Evolutionary conservation across 495 filamentous ascomycete genomes (phyloP).

Genomic region (Clohesyomyces aquaticus): DNA sequence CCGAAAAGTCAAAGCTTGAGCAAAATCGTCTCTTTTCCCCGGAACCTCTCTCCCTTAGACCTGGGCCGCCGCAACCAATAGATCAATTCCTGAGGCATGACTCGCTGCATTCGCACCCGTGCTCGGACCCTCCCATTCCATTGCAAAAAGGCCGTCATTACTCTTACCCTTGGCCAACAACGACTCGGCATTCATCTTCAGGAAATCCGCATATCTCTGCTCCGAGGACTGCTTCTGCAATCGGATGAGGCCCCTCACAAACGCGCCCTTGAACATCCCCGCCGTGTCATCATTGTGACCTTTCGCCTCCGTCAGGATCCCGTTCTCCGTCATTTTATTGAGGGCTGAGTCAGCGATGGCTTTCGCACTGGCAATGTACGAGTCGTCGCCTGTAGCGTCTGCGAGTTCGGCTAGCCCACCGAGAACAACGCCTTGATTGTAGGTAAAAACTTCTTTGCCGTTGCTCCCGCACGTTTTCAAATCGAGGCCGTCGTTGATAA

Average conservation of each 20-base stretch:
- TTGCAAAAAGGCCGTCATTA: constrained; percentile 56
- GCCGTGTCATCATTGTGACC: constrained; percentile 52
- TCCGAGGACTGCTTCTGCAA: constrained; percentile 60
- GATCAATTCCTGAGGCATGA: constrained; percentile 70
- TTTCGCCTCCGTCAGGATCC: constrained; percentile 63
- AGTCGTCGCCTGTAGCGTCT: constrained; percentile 55
- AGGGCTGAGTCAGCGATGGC: constrained; percentile 70
- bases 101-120: constrained; percentile 56
- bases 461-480: constrained; percentile 64
- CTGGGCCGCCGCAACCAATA: constrained; percentile 65
- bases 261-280: constrained; percentile 79
- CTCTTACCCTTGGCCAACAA: constrained; percentile 69
- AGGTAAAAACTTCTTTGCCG: constrained; percentile 65
- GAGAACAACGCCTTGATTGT: constrained; percentile 81
- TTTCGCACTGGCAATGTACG: constrained; percentile 51
- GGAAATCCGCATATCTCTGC: constrained; percentile 56
- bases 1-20: too few relatives aligned
- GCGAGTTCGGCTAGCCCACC: constrained; percentile 72
- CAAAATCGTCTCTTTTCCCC: too few relatives aligned
- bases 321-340: constrained; percentile 57
- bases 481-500: constrained; percentile 73
- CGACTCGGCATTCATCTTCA: constrained; percentile 64
- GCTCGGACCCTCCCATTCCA: constrained; percentile 64
- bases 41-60: too few relatives aligned
- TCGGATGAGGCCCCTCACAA: constrained; percentile 67